Base-by-base conservation (phyloP, 352 stramenopile genomes). In the Globisporangium cylindrosporum region DNA sequence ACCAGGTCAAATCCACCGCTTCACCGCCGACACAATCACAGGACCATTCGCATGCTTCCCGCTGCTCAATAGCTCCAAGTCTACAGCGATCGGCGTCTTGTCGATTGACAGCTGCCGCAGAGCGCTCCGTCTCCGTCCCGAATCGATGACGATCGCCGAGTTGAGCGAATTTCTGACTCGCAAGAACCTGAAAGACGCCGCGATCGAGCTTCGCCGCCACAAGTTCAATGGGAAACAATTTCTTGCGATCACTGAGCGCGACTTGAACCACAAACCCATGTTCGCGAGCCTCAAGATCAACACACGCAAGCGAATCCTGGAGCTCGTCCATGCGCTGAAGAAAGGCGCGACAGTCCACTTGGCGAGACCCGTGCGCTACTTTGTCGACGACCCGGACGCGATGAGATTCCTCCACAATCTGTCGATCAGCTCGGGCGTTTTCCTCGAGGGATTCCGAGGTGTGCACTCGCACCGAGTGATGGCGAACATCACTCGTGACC, bases 31-130 rank as follows among this genome's bases (percentile, higher is more conserved):
- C 5, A 60, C 68, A 0, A 43, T 64, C 25, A 81, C 80, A 0
- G 84, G 82, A 0, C 76, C 84, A 4, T 87, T 91, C 22, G 73
- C 74, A 20, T 91, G 82, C 62, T 82, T 90, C 22, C 82, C 84
- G 1, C 63, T 92, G 38, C 36, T 81, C 7, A 51, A 32, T 15
- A 18, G 18, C 9, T 51, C 49, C 14, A 60, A n/a, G 4, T 38
- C 36, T 0, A 18, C 29, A 1, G 73, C 62, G 0, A 82, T 92
- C 53, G 86, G 86, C 2, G 72, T 93, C 10, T 36, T 94, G 0
- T 77, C 79, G 4, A 60, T 91, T 6, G 86, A 94, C 63, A 62
- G 80, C 1, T 91, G 79, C 58, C 77, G 85, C 0, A 80, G 81
- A 25, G 80, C 85, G 1, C 66, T 76, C 4, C 73, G 73, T 4